A percentile compares a stretch with the other conserved stretches of the same genome.
phyloP scores from a whole-genome alignment of 2,329 filamentous ascomycete species.

The Didymosphaeria variabile region DNA sequence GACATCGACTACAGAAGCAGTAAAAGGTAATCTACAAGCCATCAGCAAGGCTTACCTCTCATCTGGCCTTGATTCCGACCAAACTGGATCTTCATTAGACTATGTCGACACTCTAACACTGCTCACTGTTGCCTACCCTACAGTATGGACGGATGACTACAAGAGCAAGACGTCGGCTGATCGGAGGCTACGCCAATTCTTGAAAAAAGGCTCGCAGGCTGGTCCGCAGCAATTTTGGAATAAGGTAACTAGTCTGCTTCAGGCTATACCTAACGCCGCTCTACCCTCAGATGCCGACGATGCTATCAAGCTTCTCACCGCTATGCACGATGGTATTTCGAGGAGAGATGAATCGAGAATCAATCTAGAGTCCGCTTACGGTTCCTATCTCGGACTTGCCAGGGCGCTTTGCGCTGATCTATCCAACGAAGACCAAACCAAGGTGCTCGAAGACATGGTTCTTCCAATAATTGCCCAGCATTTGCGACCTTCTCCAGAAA shows the following conservation, averaged over 20 bases:
- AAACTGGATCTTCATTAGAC: constrained; percentile 77
- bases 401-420: constrained; percentile 53
- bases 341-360: constrained; percentile 77
- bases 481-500: constrained; percentile 57
- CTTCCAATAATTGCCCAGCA: constrained; percentile 65
- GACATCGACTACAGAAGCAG: constrained; percentile 26
- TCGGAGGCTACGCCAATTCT: constrained; percentile 72
- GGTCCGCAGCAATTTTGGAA: constrained; percentile 77
- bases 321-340: constrained; percentile 75
- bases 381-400: constrained; percentile 74
- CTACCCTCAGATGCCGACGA: constrained; percentile 64
- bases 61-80: constrained; percentile 76
- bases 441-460: constrained; percentile 58
- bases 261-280: constrained; percentile 62
- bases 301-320: constrained; percentile 69
- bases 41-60: constrained; percentile 76
- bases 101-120: constrained; percentile 72
- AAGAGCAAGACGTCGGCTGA: constrained; percentile 64
- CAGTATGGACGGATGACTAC: constrained; percentile 77
- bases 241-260: constrained; percentile 69
- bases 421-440: constrained; percentile 55
- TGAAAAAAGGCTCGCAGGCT: constrained; percentile 86
- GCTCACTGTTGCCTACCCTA: constrained; percentile 71
- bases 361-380: constrained; percentile 76
- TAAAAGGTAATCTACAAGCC: constrained; percentile 57